A percentile compares a stretch with the other conserved stretches of the same genome.
Evolutionary conservation across 345 rosid genomes (phyloP).

Genomic region (Turnera subulata): DNA sequence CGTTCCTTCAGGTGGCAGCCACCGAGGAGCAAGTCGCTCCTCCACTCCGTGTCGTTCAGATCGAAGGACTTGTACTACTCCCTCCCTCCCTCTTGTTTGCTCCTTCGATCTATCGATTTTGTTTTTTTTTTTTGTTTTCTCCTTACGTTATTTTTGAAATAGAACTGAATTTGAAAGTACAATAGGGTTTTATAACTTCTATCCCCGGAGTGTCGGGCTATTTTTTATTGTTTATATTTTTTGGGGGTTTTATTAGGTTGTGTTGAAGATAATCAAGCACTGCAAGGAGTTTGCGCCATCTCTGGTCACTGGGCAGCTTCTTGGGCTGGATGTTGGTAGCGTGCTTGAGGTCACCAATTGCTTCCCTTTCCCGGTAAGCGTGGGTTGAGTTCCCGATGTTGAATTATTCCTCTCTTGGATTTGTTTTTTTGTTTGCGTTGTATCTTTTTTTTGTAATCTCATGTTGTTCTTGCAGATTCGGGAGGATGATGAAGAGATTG

Average conservation of each 20-base stretch:
- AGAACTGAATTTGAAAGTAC: neutral
- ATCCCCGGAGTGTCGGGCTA: neutral
- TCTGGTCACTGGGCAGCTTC: conserved; percentile 95
- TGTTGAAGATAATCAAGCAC: conserved; percentile 90
- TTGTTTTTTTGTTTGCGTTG: neutral
- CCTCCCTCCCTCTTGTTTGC: neutral
- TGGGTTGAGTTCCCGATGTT: neutral
- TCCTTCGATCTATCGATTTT: neutral
- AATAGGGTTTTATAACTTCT: neutral
- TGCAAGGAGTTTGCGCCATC: conserved; percentile 97
- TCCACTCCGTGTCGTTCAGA: conserved; percentile 95
- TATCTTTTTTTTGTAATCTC: neutral
- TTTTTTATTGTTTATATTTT: neutral
- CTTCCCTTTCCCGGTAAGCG: conserved; percentile 88
- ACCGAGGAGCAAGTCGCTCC: conserved; percentile 72
- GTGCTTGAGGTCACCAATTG: conserved; percentile 98
- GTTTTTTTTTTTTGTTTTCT: neutral
- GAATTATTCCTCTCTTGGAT: neutral
- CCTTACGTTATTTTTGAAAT: neutral
- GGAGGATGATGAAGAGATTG: conserved; percentile 95
- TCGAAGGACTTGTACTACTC: conserved; percentile 75
- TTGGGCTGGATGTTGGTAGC: conserved; percentile 96
- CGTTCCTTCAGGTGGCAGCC: conserved; percentile 78
- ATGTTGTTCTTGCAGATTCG: conserved; percentile 40
- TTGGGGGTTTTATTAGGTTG: conserved; percentile 59